These are phyloP conservation scores for Metschnikowia corniflorae DNA, from an alignment of 805 yeast genomes.

Conservation along the genomic window DNA sequence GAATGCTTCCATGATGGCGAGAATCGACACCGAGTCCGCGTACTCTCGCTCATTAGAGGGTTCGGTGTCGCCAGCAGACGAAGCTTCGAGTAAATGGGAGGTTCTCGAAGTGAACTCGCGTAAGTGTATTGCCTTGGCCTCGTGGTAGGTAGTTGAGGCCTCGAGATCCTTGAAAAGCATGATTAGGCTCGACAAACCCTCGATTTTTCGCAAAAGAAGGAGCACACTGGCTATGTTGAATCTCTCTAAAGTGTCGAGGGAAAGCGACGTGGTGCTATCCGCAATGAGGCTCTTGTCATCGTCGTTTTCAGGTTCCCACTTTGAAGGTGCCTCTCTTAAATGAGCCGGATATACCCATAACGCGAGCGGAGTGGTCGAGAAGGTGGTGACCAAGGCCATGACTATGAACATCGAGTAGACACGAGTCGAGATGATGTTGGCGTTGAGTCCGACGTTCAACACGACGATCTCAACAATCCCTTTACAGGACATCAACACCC, in stretches of 20 bases:
- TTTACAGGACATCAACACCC: conserved; percentile 82
- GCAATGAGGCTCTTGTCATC: conserved; percentile 7
- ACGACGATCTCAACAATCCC: conserved; percentile 87
- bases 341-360: conserved; percentile 56
- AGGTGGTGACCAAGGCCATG: conserved; percentile 78
- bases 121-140: conserved; percentile 51
- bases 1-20: conserved; percentile 33
- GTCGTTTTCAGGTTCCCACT: conserved; percentile 16
- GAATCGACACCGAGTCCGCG: conserved; percentile 30
- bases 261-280: conserved; percentile 8
- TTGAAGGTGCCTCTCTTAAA: conserved; percentile 51
- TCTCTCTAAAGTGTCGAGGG: conserved; percentile 18
- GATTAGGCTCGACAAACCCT: conserved; percentile 33
- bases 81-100: conserved; percentile 65
- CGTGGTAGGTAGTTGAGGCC: conserved; percentile 18
- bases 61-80: conserved; percentile 31
- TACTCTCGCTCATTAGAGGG: conserved; percentile 23
- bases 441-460: conserved; percentile 66
- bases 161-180: conserved; percentile 27
- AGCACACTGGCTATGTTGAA: conserved; percentile 25
- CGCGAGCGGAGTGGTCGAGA: conserved; percentile 76
- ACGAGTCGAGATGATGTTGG: conserved; percentile 60
- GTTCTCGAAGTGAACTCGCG: conserved; percentile 64
- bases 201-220: conserved; percentile 28
- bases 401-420: conserved; percentile 78